A percentile compares a stretch with the other conserved stretches of the same genome.
These are phyloP conservation scores for Aspergillus hortae DNA, from an alignment of 2,329 filamentous ascomycete genomes.

Conservation along the genomic window DNA sequence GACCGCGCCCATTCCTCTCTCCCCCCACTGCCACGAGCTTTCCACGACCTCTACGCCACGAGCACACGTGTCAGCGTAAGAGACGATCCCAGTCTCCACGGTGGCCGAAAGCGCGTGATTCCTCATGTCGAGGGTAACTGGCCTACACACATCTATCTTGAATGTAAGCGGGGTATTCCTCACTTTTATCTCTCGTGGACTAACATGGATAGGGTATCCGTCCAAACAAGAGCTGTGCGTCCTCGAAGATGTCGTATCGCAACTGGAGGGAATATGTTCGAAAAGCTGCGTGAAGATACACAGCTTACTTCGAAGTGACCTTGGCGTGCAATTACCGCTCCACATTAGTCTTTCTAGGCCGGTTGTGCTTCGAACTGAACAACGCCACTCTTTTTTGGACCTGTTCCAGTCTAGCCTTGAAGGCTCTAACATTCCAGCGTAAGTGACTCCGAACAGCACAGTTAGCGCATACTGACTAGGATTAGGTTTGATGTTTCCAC, in stretches of 20 bases:
- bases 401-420: constrained; percentile 48
- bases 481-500: constrained; percentile 49
- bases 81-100: constrained; percentile 82
- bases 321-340: constrained; percentile 73
- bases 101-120: constrained; percentile 74
- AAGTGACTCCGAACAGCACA: constrained; percentile 20
- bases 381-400: constrained; percentile 65
- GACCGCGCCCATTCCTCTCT: constrained; percentile 36
- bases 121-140: constrained; percentile 88
- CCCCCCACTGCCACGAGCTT: constrained; percentile 73
- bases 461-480: constrained; percentile 3
- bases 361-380: constrained; percentile 67
- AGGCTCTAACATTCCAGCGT: constrained; percentile 44
- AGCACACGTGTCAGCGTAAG: constrained; percentile 70
- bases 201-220: constrained; percentile 37
- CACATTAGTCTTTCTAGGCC: constrained; percentile 90
- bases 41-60: constrained; percentile 87
- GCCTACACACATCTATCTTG: constrained; percentile 88
- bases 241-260: constrained; percentile 28
- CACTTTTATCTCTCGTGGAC: constrained; percentile 5
- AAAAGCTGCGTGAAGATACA: constrained; percentile 48
- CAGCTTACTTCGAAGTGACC: constrained; percentile 71
- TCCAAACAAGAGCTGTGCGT: constrained; percentile 30
- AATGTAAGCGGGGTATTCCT: constrained; percentile 63
- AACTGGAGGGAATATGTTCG: constrained; percentile 37